Evolutionary conservation across 208 protist species (phyloP).

Genomic region (Leishmania major): DNA sequence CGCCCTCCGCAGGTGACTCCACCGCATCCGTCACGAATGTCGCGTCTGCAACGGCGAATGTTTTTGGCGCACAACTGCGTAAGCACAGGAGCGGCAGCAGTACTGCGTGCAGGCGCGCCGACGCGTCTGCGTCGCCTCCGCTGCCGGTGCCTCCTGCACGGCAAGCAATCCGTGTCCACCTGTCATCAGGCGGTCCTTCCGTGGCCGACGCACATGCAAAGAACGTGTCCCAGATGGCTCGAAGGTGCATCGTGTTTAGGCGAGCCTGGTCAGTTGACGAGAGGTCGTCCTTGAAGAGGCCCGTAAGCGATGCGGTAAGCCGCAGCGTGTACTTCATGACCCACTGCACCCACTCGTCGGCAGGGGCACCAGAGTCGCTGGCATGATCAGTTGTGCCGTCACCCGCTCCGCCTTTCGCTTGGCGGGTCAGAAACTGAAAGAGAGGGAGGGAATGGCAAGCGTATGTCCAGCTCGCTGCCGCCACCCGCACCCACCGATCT

Average conservation of each 20-base stretch:
- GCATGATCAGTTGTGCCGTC: background rate
- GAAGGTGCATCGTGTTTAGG: conserved; percentile 12
- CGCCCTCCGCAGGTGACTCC: background rate
- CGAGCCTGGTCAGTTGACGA: background rate
- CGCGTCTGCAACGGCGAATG: background rate
- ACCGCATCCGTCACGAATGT: background rate
- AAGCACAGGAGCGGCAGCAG: conserved; percentile 67
- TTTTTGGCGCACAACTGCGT: conserved; percentile 35
- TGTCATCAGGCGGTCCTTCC: background rate
- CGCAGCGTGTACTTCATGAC: conserved; percentile 28
- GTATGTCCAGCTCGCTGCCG: conserved; percentile 15
- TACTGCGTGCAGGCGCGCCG: conserved; percentile 24
- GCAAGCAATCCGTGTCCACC: background rate
- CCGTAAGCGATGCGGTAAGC: conserved; percentile 5
- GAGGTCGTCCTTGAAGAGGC: background rate
- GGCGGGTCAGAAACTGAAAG: conserved; percentile 7
- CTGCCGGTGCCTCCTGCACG: background rate
- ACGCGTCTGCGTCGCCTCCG: background rate
- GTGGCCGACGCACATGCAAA: conserved; percentile 2
- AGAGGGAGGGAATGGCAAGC: conserved; percentile 18
- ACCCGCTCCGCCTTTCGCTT: background rate
- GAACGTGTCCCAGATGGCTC: conserved; percentile 25
- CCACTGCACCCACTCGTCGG: conserved; percentile 19
- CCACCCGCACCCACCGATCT: conserved; percentile 25
- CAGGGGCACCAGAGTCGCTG: background rate